phyloP scores from a whole-genome alignment of 1,139 yeast species.

The Debaryomycetaceae sp. region DNA sequence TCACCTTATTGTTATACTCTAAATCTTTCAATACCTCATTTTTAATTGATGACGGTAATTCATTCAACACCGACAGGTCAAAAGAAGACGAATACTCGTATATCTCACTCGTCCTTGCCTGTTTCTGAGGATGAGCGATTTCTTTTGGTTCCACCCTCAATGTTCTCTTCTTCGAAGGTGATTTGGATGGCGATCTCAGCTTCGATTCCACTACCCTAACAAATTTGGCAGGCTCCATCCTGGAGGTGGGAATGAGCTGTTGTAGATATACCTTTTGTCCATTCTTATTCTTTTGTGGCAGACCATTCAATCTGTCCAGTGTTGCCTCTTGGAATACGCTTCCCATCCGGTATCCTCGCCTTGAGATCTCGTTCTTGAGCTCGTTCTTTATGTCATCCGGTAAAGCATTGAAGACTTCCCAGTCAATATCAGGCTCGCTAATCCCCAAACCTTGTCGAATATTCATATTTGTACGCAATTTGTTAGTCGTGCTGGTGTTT shows the following conservation, averaged over 20 bases:
- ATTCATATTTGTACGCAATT: too few species aligned
- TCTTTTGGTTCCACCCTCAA: slow-evolving; percentile 6
- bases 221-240: slow-evolving; percentile 29
- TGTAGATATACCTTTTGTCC: slow-evolving; percentile 33
- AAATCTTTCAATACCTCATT: slow-evolving; percentile 41
- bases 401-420: slow-evolving; percentile 52
- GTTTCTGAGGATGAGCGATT: slow-evolving; percentile 12
- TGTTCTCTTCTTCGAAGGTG: slow-evolving; percentile 4
- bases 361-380: slow-evolving; percentile 39
- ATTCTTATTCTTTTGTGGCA: slow-evolving; percentile 9
- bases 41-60: slow-evolving; percentile 44
- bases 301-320: slow-evolving; percentile 5
- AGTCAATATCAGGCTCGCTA: slow-evolving; percentile 33
- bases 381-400: slow-evolving; percentile 54
- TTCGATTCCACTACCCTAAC: slow-evolving; percentile 38
- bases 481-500: too few species aligned
- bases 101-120: slow-evolving; percentile 10
- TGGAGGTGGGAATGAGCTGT: slow-evolving; percentile 36
- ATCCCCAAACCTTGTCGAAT: not conserved
- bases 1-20: slow-evolving; percentile 24
- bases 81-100: slow-evolving; percentile 22
- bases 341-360: slow-evolving; percentile 22
- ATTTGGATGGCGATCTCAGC: slow-evolving; percentile 10
- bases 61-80: slow-evolving; percentile 43
- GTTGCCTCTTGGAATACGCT: slow-evolving; percentile 9